A percentile compares a stretch with the other conserved stretches of the same genome.
phyloP scores from a whole-genome alignment of 192 early-diverging fungal species.

The Backusella australiensis region DNA sequence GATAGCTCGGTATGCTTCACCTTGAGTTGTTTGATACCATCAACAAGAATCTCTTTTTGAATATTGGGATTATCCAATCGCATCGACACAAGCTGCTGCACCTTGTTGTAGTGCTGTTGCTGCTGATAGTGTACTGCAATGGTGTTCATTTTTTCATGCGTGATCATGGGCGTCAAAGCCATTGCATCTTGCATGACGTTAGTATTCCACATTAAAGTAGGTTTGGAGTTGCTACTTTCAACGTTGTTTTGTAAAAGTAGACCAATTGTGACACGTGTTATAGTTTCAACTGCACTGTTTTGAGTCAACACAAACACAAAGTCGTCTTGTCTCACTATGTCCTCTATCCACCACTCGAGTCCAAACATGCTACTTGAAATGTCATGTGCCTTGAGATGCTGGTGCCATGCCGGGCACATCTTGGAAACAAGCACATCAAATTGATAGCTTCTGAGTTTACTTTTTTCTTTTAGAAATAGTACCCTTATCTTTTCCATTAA shows the following conservation, averaged over 20 bases:
- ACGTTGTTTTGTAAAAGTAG: constrained; percentile 57
- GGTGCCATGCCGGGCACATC: neutral
- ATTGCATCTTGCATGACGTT: constrained; percentile 76
- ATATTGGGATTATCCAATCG: constrained; percentile 36
- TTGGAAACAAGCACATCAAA: constrained; percentile 64
- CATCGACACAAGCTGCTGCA: constrained; percentile 45
- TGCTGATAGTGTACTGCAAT: constrained; percentile 57
- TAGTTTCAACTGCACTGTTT: constrained; percentile 73
- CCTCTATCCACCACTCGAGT: neutral
- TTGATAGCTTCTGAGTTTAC: constrained; percentile 62
- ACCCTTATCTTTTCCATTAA: constrained; percentile 63
- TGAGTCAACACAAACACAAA: neutral
- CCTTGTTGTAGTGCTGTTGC: constrained; percentile 48
- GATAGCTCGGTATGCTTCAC: constrained; percentile 65
- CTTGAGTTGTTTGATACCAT: constrained; percentile 44
- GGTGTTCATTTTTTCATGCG: constrained; percentile 67
- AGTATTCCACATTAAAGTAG: neutral
- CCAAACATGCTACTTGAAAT: neutral
- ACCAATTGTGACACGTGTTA: constrained; percentile 68
- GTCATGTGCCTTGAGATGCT: neutral
- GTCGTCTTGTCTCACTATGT: neutral
- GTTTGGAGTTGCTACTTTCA: neutral
- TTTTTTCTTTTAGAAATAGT: constrained; percentile 57
- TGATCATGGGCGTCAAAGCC: constrained; percentile 63
- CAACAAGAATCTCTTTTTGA: constrained; percentile 18